Conservation (phyloP, 129 eudicot species). For the Tanacetum coccineum region DNA sequence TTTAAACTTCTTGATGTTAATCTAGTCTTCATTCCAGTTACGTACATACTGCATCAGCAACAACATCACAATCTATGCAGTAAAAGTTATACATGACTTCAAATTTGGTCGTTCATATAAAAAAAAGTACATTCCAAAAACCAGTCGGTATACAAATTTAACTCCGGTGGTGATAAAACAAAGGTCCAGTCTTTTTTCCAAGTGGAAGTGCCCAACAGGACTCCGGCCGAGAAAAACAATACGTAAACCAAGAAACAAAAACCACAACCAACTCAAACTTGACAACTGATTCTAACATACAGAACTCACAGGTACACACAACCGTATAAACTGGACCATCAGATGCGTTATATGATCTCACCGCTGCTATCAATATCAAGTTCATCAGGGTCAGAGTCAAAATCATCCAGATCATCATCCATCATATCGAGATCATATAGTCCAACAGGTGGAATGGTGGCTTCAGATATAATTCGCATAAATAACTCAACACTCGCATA, state of each 20-base stretch:
- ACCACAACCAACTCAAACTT: constrained; percentile 26
- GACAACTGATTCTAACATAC: constrained; percentile 31
- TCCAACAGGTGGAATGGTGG: constrained; percentile 89
- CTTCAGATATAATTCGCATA: constrained; percentile 96
- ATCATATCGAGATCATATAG: constrained; percentile 56
- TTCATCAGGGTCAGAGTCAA: constrained; percentile 73
- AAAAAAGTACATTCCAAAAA: constrained; percentile 12
- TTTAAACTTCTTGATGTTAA: too few relatives aligned
- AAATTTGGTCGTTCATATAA: constrained; percentile 22
- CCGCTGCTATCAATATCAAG: constrained; percentile 77
- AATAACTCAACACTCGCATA: constrained; percentile 79
- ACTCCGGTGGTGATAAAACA: constrained; percentile 19
- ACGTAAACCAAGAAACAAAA: constrained; percentile 24
- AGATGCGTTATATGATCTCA: constrained; percentile 66
- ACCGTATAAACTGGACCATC: constrained; percentile 16
- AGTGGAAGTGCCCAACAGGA: background rate
- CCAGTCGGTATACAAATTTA: constrained; percentile 3
- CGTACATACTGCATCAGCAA: background rate
- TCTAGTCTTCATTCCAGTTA: too few relatives aligned
- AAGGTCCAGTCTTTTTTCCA: constrained; percentile 1
- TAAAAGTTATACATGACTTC: constrained; percentile 25
- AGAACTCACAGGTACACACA: constrained; percentile 1
- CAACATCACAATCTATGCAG: constrained; percentile 11
- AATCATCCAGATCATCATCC: constrained; percentile 81
- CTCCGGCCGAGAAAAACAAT: background rate